phyloP scores from a whole-genome alignment of 768 basidiomycete species.

The Kwoniella mangroviensis region DNA sequence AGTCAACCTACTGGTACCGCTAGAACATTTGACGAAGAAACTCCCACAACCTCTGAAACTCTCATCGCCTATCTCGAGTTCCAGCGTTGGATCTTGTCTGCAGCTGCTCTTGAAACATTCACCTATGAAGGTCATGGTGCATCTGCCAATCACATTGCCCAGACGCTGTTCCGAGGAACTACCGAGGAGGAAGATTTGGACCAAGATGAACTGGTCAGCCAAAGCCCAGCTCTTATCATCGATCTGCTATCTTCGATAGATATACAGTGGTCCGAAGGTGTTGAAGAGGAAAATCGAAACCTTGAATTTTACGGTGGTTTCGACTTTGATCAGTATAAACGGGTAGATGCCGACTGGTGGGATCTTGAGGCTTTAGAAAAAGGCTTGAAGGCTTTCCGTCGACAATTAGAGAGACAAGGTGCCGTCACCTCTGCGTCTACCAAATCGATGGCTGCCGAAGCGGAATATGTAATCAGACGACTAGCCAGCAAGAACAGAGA shows the following conservation, averaged over 20 bases:
- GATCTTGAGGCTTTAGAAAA: conserved; percentile 67
- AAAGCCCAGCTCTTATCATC: conserved; percentile 81
- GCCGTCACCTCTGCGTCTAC: conserved; percentile 65
- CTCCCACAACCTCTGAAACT: conserved; percentile 58
- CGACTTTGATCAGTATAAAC: conserved; percentile 47
- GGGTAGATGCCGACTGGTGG: conserved; percentile 44
- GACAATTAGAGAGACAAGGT: conserved; percentile 70
- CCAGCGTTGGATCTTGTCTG: conserved; percentile 82
- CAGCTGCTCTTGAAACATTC: conserved; percentile 85
- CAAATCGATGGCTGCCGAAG: conserved; percentile 72
- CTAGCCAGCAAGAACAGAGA: conserved; percentile 87
- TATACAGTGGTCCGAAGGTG: conserved; percentile 79
- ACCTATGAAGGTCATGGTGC: conserved; percentile 76
- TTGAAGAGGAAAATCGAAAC: conserved; percentile 4
- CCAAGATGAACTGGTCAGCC: conserved; percentile 62
- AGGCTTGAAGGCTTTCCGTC: conserved; percentile 68
- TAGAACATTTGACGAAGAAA: conserved; percentile 15
- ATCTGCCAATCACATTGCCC: conserved; percentile 70
- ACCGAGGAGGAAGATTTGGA: conserved; percentile 60
- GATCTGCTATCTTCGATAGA: conserved; percentile 84
- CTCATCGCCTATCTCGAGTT: conserved; percentile 78
- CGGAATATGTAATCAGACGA: conserved; percentile 75
- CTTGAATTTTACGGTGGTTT: conserved; percentile 44
- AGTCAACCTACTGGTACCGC: conserved; percentile 25
- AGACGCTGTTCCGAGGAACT: conserved; percentile 72